These are phyloP conservation scores for Rutstroemia sp. DNA, from an alignment of 2,329 filamentous ascomycete species.

Conservation along the genomic window DNA sequence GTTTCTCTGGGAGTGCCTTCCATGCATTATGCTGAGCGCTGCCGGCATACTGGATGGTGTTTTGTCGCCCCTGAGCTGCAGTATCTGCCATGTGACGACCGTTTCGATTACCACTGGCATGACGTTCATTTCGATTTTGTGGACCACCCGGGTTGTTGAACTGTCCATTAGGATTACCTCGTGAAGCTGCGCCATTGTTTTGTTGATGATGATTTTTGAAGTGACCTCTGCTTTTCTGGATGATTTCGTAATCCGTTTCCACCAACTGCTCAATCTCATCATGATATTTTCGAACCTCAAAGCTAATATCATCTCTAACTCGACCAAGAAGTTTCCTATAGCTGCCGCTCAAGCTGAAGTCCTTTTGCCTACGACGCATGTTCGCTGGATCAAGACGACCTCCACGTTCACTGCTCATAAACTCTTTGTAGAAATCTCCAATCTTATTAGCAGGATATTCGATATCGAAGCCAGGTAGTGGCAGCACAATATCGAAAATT, in stretches of 20 bases:
- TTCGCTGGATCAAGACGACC: constrained; percentile 73
- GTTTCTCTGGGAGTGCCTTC: constrained; percentile 17
- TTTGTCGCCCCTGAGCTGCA: neutral
- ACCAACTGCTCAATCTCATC: constrained; percentile 77
- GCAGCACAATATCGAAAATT: constrained; percentile 84
- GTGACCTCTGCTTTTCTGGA: constrained; percentile 11
- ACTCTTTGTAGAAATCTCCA: constrained; percentile 73
- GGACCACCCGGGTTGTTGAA: neutral
- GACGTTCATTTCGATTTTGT: neutral
- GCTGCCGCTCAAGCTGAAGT: constrained; percentile 79
- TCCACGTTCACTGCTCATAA: constrained; percentile 76
- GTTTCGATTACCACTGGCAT: neutral
- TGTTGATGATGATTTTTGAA: neutral
- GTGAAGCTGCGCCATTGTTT: neutral
- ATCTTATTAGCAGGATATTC: constrained; percentile 79
- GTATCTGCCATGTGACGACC: neutral
- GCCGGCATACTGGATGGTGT: neutral
- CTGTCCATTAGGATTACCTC: no score
- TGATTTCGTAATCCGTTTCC: constrained; percentile 69
- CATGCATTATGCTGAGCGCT: constrained; percentile 19
- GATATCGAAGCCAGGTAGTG: constrained; percentile 86
- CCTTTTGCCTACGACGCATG: constrained; percentile 81
- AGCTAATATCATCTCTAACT: constrained; percentile 51
- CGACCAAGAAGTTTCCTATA: constrained; percentile 82
- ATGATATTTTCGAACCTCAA: constrained; percentile 62